phyloP scores from a whole-genome alignment of 2,329 filamentous ascomycete genomes.

The Trichophyton simii region DNA sequence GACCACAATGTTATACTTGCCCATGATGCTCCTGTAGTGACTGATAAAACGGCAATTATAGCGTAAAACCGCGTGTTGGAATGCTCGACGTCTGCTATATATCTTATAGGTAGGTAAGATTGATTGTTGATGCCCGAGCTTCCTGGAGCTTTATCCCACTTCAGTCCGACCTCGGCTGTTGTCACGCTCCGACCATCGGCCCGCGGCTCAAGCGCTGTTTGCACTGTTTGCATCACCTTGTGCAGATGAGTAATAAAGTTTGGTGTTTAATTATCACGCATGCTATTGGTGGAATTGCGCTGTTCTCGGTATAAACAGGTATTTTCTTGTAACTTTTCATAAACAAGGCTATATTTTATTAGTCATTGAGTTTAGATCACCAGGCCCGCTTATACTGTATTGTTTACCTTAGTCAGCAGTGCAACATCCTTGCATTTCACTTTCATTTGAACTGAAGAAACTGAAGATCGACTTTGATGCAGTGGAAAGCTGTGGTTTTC shows the following conservation, averaged over 20 bases:
- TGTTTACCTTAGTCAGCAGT: not conserved
- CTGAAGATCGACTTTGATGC: too few relatives aligned
- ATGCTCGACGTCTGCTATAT: too few relatives aligned
- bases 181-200: not conserved
- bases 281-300: not conserved
- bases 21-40: constrained; percentile 8
- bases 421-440: too few relatives aligned
- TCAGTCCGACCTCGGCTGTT: not conserved
- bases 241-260: not conserved
- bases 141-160: not conserved
- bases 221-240: not conserved
- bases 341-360: not conserved
- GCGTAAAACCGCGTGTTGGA: not conserved
- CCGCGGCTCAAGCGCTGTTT: not conserved
- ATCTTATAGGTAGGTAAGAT: too few relatives aligned
- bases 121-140: not conserved
- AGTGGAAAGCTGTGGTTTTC: too few relatives aligned
- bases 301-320: not conserved
- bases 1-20: constrained; percentile 59
- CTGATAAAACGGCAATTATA: not conserved
- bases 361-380: not conserved
- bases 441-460: too few relatives aligned
- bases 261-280: not conserved
- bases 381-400: not conserved
- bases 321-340: not conserved